Conservation (phyloP, 2,329 filamentous ascomycete species). For the Talaromyces atroroseus region DNA sequence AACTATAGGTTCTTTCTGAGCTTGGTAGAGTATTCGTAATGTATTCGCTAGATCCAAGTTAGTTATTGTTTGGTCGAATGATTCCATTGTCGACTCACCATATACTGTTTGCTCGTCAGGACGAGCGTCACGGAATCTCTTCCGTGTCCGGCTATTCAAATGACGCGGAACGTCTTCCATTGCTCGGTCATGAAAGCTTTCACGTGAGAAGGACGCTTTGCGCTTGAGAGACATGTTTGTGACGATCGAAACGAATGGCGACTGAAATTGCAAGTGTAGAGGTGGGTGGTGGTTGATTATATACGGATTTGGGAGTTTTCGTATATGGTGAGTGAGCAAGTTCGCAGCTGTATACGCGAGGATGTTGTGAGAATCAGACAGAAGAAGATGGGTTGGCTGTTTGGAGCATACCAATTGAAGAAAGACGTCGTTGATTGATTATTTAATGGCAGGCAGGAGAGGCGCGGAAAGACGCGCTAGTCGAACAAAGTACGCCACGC, state of each 20-base stretch:
- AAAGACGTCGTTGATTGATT: background rate
- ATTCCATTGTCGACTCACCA: slow-evolving; percentile 35
- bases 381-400: background rate
- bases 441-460: background rate
- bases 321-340: background rate
- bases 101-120: slow-evolving; percentile 53
- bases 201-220: slow-evolving; percentile 50
- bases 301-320: background rate
- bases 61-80: slow-evolving; percentile 9
- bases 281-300: background rate
- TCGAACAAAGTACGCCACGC: background rate
- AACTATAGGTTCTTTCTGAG: slow-evolving; percentile 28
- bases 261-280: background rate
- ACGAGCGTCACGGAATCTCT: slow-evolving; percentile 54
- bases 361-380: background rate
- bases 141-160: slow-evolving; percentile 53
- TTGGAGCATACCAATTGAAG: background rate
- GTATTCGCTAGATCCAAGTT: slow-evolving; percentile 33
- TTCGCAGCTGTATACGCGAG: background rate
- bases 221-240: slow-evolving; percentile 52
- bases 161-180: slow-evolving; percentile 35
- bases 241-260: background rate
- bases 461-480: slow-evolving; percentile 5
- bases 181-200: slow-evolving; percentile 23
- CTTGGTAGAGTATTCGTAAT: slow-evolving; percentile 38